phyloP scores from a whole-genome alignment of 345 rosid species.

The Heritiera littoralis region DNA sequence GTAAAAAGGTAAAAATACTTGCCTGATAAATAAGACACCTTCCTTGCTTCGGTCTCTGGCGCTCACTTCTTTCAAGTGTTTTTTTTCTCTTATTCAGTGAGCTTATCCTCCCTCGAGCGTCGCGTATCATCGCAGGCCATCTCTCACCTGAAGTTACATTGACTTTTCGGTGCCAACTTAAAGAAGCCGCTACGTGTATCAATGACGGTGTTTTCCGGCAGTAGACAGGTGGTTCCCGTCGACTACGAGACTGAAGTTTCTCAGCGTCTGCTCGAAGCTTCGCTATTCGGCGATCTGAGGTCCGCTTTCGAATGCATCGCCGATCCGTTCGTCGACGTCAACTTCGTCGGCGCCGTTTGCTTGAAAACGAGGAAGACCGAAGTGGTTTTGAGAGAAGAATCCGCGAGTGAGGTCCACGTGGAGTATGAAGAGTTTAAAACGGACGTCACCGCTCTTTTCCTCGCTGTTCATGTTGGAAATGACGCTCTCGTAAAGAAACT shows the following conservation, averaged over 20 bases:
- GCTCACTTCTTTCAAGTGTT: constrained; percentile 7
- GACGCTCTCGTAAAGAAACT: constrained; percentile 71
- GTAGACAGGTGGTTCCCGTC: constrained; percentile 82
- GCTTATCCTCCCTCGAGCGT: constrained; percentile 51
- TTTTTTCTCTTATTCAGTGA: not conserved
- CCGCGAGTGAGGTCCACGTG: constrained; percentile 58
- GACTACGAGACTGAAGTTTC: constrained; percentile 85
- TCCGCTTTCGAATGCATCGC: constrained; percentile 62
- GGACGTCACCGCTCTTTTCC: constrained; percentile 88
- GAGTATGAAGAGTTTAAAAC: constrained; percentile 87
- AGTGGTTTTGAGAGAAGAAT: constrained; percentile 64
- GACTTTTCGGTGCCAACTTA: constrained; percentile 15
- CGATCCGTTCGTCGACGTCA: constrained; percentile 79
- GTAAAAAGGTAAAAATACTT: not conserved
- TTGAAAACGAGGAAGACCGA: constrained; percentile 70
- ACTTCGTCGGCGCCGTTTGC: constrained; percentile 80
- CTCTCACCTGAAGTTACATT: constrained; percentile 24
- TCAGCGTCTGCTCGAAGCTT: constrained; percentile 79
- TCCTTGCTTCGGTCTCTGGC: not conserved
- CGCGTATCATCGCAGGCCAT: constrained; percentile 32
- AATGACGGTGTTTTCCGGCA: constrained; percentile 84
- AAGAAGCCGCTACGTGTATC: constrained; percentile 17
- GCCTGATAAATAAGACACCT: not conserved
- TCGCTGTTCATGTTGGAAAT: constrained; percentile 82
- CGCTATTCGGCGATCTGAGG: constrained; percentile 61